Evolutionary conservation across 345 rosid genomes (phyloP).

Genomic region (Litchi chinensis): DNA sequence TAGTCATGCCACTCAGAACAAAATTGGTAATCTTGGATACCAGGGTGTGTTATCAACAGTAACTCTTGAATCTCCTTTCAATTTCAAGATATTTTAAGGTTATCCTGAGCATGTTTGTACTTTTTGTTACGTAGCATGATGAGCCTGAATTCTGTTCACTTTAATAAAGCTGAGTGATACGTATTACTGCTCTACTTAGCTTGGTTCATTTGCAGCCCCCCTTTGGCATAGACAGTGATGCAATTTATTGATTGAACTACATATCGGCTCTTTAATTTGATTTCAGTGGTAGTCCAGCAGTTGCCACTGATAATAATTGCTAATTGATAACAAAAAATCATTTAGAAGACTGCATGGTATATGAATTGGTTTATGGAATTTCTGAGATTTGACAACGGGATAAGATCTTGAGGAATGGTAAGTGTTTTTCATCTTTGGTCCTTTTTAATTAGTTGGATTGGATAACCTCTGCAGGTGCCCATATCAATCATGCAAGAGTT

Average conservation of each 20-base stretch:
- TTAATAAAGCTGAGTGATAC: neutral
- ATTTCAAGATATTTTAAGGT: neutral
- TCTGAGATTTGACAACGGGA: neutral
- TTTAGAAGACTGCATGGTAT: neutral
- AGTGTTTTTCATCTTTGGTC: conserved; percentile 3
- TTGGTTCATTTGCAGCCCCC: neutral
- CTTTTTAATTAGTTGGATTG: conserved; percentile 14
- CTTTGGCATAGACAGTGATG: neutral
- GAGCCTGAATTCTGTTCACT: neutral
- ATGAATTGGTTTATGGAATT: neutral
- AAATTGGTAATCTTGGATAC: neutral
- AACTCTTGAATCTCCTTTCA: neutral
- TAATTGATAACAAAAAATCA: neutral
- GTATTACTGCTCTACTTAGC: neutral
- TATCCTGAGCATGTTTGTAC: neutral
- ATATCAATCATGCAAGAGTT: conserved; percentile 90
- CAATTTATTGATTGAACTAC: neutral
- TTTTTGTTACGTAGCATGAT: neutral
- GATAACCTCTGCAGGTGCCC: conserved; percentile 73
- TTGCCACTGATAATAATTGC: neutral
- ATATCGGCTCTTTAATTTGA: neutral
- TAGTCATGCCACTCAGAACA: neutral
- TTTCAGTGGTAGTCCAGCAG: neutral
- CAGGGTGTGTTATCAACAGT: neutral
- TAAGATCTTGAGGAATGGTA: conserved; percentile 2